Percentiles rank a stretch among this genome's conserved stretches.
These are phyloP conservation scores for Fusarium sublunatum DNA, from an alignment of 2,329 filamentous ascomycete species.

Conservation along the genomic window DNA sequence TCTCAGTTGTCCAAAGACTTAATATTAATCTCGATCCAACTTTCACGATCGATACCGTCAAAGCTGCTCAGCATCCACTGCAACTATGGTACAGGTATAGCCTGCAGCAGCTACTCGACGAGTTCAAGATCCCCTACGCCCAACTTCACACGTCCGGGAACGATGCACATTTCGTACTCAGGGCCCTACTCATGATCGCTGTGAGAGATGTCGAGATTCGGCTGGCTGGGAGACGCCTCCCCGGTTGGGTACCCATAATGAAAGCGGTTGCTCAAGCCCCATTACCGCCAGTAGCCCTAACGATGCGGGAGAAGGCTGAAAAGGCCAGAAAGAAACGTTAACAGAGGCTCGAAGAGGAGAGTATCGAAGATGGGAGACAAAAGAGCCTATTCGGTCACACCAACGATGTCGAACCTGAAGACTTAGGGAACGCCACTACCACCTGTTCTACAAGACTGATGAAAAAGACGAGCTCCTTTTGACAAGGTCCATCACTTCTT, in stretches of 20 bases:
- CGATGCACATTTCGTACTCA: constrained; percentile 49
- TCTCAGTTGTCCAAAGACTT: not conserved
- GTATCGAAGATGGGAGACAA: not conserved
- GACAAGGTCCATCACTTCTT: too few species aligned
- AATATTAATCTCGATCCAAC: constrained; percentile 20
- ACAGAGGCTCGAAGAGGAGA: not conserved
- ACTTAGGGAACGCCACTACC: too few species aligned
- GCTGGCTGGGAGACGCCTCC: not conserved
- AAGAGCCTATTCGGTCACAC: too few species aligned
- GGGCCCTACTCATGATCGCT: constrained; percentile 55
- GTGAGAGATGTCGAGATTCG: constrained; percentile 51
- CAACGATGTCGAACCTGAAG: too few species aligned
- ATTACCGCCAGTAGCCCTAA: not conserved
- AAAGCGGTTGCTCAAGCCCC: not conserved
- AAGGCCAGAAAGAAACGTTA: not conserved
- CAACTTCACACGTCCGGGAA: constrained; percentile 37
- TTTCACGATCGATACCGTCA: constrained; percentile 46
- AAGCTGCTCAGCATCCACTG: constrained; percentile 43
- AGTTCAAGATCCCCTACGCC: constrained; percentile 25
- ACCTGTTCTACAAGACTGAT: too few species aligned
- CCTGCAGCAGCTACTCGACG: constrained; percentile 40
- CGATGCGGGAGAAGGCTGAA: not conserved
- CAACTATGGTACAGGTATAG: constrained; percentile 42
- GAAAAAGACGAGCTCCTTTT: too few species aligned
- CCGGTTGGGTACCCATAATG: not conserved